phyloP scores from a whole-genome alignment of 768 basidiomycete genomes.

The Strobilomyces dryophilus region DNA sequence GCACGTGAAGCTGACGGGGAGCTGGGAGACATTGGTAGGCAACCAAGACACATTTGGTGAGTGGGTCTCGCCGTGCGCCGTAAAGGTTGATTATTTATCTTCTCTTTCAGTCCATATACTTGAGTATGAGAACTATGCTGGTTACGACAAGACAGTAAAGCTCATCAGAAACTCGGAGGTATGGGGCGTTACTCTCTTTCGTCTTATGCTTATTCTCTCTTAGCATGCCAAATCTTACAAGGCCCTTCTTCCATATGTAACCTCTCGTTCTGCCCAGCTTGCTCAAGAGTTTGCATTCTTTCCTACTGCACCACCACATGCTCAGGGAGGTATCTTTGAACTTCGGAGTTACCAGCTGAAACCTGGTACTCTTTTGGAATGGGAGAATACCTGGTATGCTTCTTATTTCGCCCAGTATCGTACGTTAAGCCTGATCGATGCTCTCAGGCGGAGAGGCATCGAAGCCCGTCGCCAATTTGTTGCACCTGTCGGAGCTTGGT shows the following conservation, averaged over 20 bases:
- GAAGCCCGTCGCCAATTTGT: constrained; percentile 89
- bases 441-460: constrained; percentile 79
- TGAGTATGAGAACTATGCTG: constrained; percentile 92
- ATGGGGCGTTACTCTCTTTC: constrained; percentile 19
- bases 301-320: constrained; percentile 82
- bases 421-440: constrained; percentile 4
- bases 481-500: constrained; percentile 88
- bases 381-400: constrained; percentile 87
- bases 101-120: constrained; percentile 56
- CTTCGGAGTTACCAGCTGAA: constrained; percentile 83
- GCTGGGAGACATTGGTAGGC: constrained; percentile 90
- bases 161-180: constrained; percentile 68
- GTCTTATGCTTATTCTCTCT: not conserved
- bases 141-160: constrained; percentile 73
- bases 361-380: constrained; percentile 88
- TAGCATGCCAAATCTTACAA: constrained; percentile 68
- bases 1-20: constrained; percentile 86
- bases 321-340: constrained; percentile 91
- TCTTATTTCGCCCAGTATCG: not conserved
- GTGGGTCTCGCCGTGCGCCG: constrained; percentile 31
- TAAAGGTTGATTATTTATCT: not conserved
- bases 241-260: constrained; percentile 73
- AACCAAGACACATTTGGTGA: constrained; percentile 81
- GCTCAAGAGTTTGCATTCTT: constrained; percentile 95
- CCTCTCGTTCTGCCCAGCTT: constrained; percentile 70